Percentiles rank a stretch among this genome's conserved stretches.
Conservation (phyloP, 192 early-diverging fungal species). For the Podila clonocystis region DNA sequence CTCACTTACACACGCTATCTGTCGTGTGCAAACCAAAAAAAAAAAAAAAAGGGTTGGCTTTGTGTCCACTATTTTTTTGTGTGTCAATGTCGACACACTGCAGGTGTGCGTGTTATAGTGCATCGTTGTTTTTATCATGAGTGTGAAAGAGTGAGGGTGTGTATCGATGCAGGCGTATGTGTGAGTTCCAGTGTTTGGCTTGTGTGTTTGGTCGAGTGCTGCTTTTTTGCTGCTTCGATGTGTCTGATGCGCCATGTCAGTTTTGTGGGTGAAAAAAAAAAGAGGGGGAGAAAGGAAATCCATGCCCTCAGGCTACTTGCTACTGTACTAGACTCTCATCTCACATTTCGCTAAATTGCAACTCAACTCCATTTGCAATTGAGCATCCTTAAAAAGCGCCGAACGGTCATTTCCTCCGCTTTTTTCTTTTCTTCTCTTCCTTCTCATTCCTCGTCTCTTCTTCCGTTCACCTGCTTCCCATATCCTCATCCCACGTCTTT, state of each 20-base stretch:
- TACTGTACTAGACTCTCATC: too few species aligned
- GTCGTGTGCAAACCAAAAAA: too few species aligned
- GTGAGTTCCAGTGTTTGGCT: too few species aligned
- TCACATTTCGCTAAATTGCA: not conserved
- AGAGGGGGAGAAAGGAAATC: not conserved
- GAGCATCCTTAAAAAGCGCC: not conserved
- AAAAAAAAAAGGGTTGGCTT: too few species aligned
- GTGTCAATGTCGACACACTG: too few species aligned
- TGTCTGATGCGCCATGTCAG: too few species aligned
- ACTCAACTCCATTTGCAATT: too few species aligned
- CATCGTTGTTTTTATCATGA: too few species aligned
- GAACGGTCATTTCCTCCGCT: not conserved
- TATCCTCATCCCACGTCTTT: conserved; percentile 1
- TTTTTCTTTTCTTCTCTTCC: conserved; percentile 6
- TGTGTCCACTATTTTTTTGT: too few species aligned
- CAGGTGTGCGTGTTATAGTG: too few species aligned
- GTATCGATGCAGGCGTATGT: not conserved
- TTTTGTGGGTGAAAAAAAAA: conserved; percentile 1
- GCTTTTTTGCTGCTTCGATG: too few species aligned
- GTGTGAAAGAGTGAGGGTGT: too few species aligned
- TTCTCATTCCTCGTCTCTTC: not conserved
- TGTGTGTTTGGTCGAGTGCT: not conserved
- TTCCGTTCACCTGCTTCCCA: not conserved
- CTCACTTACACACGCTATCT: not conserved
- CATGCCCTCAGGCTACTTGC: not conserved